Conservation (phyloP, 129 eudicot genomes). For the Flaveria brownii region DNA sequence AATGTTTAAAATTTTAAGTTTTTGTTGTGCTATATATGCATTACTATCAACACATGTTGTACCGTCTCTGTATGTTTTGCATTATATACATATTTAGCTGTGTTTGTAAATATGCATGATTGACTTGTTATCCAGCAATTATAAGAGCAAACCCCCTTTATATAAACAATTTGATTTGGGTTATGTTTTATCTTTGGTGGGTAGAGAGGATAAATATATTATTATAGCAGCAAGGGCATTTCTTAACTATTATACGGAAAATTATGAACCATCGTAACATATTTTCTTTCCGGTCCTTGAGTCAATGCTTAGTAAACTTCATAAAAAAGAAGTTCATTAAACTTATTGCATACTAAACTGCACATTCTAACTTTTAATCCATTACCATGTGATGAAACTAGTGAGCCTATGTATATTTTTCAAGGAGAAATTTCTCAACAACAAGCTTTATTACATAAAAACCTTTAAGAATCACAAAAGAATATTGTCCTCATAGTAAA, state of each 20-base stretch:
- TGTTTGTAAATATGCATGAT: constrained; percentile 8
- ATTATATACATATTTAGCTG: constrained; percentile 2
- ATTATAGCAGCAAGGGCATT: too few relatives aligned
- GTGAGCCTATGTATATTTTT: too few relatives aligned
- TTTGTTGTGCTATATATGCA: constrained; percentile 21
- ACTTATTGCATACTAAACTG: neutral
- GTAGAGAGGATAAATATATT: too few relatives aligned
- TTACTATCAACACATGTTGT: constrained; percentile 2
- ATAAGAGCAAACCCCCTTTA: neutral
- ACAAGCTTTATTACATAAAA: neutral
- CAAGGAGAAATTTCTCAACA: neutral
- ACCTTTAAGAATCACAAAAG: neutral
- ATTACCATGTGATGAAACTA: too few relatives aligned
- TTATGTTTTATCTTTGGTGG: neutral
- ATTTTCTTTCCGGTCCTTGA: neutral
- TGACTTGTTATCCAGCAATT: neutral
- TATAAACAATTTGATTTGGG: neutral
- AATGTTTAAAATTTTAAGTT: neutral
- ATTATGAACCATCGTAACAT: neutral
- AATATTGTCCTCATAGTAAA: neutral
- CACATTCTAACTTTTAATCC: too few relatives aligned
- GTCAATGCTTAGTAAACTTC: neutral
- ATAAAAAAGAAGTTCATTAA: too few relatives aligned
- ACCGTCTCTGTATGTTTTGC: constrained; percentile 1
- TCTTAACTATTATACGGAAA: too few relatives aligned